Base-by-base conservation (phyloP, 768 basidiomycete genomes). In the Leucosporidium scottii region DNA sequence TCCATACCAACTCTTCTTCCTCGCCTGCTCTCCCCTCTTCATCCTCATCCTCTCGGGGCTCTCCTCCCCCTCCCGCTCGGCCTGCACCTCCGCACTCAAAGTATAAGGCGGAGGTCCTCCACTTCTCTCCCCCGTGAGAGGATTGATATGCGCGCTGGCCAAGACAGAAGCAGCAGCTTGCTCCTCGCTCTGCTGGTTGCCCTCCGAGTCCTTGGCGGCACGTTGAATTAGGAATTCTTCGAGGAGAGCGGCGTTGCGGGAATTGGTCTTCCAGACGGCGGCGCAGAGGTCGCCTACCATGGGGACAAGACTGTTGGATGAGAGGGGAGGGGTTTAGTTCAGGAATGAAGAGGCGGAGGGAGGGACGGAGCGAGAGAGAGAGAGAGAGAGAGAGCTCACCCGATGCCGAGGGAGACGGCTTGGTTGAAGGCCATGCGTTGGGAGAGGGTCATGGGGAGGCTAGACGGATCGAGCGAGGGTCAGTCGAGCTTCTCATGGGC, bases 231-330 rank as follows among this genome's bases (percentile, higher is more conserved):
- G 79, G 78, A 84, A 92, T 77, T 92, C 90, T 75, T 93, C 91
- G 57, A 97, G 81, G 58, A 96, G 79, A 8, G 64, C 67, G 2
- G 64, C 64, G 84, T 97, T 96, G 68, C 93, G 83, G 21, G 86
- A 88, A 78, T 97, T 97, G 25, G 91, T 86, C 76, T 92, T 93
- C 82, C 81, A 94, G 4, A 84, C 78, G 13, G 70, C 70, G 47
- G 93, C 78, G 1, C 86, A 74, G 31, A 96, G 72, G 78, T 93
- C 90, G 5, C 93, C 93, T 4, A 84, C 81, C 53, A 88, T 62
- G 0, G 91, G 91, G 4, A 93, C 75, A n/a, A n/a, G n/a, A n/a
- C n/a, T n/a, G n/a, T n/a, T 56, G 86, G 76, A 1, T 75, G 88
- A 18, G 89, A 80, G 0, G 80, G 81, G 8, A 84, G 85, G 15